These are phyloP conservation scores for Camillea tinctor DNA, from an alignment of 2,329 filamentous ascomycete species.

Conservation along the genomic window DNA sequence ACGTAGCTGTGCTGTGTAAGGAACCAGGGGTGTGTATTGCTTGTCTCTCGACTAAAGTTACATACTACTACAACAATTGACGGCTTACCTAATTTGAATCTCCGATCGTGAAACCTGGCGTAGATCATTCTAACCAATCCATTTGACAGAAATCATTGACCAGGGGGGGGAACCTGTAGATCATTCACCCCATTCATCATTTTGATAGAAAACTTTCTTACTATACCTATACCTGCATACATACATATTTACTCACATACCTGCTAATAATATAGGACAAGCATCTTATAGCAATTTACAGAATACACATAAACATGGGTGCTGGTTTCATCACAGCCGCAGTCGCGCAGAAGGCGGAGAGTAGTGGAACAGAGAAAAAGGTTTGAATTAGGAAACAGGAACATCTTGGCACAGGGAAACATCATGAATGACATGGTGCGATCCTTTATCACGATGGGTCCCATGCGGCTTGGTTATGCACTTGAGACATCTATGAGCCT, in stretches of 20 bases:
- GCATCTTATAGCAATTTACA: not conserved
- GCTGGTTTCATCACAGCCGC: not conserved
- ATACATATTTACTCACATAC: no score
- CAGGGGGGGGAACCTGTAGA: not conserved
- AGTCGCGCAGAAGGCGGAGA: not conserved
- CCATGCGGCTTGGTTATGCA: not conserved
- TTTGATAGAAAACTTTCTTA: not conserved
- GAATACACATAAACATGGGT: not conserved
- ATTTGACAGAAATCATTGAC: not conserved
- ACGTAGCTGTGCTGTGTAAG: not conserved
- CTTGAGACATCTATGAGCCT: not conserved
- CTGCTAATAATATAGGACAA: not conserved
- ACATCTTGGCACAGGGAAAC: not conserved
- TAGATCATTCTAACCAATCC: not conserved
- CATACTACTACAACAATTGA: not conserved
- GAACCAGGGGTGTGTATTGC: not conserved
- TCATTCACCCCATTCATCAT: not conserved
- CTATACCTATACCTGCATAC: not conserved
- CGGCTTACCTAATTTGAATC: not conserved
- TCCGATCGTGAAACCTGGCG: not conserved
- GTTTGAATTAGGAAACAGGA: not conserved
- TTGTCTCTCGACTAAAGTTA: no score
- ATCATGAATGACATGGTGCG: not conserved
- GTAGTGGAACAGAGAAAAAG: not conserved
- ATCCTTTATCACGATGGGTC: not conserved